A percentile compares a stretch with the other conserved stretches of the same genome.
Conservation (phyloP, 1,284 basidiomycete species). For the Papiliotrema fonsecae region DNA sequence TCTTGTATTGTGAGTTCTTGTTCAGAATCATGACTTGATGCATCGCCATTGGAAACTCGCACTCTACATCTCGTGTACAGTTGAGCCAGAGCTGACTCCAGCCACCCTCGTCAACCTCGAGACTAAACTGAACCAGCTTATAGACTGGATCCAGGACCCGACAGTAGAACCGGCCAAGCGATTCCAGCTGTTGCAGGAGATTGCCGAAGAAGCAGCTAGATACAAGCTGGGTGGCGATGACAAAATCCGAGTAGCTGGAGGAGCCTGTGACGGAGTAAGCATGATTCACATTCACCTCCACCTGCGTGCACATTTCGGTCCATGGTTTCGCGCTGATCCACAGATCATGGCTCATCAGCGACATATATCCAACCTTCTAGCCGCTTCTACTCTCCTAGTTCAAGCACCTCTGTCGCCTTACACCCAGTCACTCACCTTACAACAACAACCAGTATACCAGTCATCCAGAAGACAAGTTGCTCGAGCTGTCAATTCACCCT, state of each 20-base stretch:
- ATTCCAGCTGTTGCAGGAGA: conserved; percentile 80
- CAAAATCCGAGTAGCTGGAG: conserved; percentile 95
- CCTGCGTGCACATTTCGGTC: neutral
- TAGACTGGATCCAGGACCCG: conserved; percentile 66
- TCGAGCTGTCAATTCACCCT: conserved; percentile 40
- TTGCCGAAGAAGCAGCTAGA: conserved; percentile 84
- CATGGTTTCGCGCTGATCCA: neutral
- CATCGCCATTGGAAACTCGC: no score
- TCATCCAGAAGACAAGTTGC: conserved; percentile 28
- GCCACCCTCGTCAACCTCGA: conserved; percentile 74
- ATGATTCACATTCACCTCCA: neutral
- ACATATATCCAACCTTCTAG: conserved; percentile 56
- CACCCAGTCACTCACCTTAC: conserved; percentile 61
- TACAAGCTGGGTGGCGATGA: conserved; percentile 96
- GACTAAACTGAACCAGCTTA: conserved; percentile 67
- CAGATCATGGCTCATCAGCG: conserved; percentile 64
- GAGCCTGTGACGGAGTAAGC: conserved; percentile 76
- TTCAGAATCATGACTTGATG: neutral
- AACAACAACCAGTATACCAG: conserved; percentile 56
- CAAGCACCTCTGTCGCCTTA: conserved; percentile 47
- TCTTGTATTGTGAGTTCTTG: conserved; percentile 62
- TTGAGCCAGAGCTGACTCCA: conserved; percentile 18
- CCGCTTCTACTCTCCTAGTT: conserved; percentile 50
- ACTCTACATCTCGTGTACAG: neutral
- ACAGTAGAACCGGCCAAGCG: conserved; percentile 67